Base-by-base conservation (phyloP, 345 rosid genomes). In the Salix brachista region DNA sequence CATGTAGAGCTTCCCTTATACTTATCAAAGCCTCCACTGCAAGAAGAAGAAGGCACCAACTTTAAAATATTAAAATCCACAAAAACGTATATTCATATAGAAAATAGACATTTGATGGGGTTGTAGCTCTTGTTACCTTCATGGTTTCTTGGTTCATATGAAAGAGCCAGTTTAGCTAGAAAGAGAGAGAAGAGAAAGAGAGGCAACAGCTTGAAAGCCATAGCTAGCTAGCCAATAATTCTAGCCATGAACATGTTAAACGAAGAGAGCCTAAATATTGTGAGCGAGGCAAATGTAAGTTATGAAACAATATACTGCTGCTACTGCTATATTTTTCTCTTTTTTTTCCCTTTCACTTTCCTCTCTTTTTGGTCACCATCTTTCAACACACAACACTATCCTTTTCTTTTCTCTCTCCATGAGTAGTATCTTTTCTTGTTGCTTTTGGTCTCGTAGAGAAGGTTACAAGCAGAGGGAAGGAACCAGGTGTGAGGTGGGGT, bases 1-100 rank as follows among this genome's bases (percentile, higher is more conserved):
- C 98, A 65, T 84, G 78, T 83, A 93, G 80, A 28, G 78, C 86
- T 60, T 79, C 86, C 76, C 76, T 87, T 75, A 93, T 79, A 69
- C 85, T 86, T 69, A 93, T 90, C 88, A 94, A 70, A 37, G 97
- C 97, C 50, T 89, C 97, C 85, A 94, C 98, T 94, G 80, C 28
- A 16, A 74, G 30, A 56, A 23, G 6, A 26, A 19, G 69, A 50
- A 32, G n/a, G 11, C 12, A 16, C 17, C 34, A 34, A 6, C 11
- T 66, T 32, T 66, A 6, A 3, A 8, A 30, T 23, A 69, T 39
- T 61, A 75, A 17, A 30, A 46, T 32, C 14, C n/a, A 65, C 39
- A 18, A 65, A 19, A 65, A 25, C 50, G 4, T 25, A 18, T 19
- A 19, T n/a, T 56, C 5, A 30, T 18, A 25, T 30, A 54, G 8